A percentile compares a stretch with the other conserved stretches of the same genome.
phyloP scores from a whole-genome alignment of 2,329 filamentous ascomycete species.

The Falciphora oryzae region DNA sequence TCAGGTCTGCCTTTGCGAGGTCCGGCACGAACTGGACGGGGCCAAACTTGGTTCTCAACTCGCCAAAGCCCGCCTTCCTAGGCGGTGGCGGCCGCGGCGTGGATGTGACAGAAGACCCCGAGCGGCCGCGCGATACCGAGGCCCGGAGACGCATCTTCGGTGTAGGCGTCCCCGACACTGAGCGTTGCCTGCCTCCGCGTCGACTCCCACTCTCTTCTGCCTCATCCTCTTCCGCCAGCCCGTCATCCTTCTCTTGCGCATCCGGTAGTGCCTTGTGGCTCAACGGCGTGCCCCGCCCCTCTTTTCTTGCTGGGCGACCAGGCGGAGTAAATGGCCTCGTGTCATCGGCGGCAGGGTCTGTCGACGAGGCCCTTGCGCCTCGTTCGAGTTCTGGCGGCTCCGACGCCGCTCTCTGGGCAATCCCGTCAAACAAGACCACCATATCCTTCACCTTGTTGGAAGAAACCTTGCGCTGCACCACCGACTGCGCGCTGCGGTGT shows the following conservation, averaged over 20 bases:
- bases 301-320: too few relatives aligned
- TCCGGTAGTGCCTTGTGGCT: too few relatives aligned
- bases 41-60: constrained; percentile 25
- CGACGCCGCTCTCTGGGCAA: constrained; percentile 6
- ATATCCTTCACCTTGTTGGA: constrained; percentile 41
- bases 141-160: constrained; percentile 11
- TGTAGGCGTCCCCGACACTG: constrained; percentile 10
- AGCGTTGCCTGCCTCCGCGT: neutral
- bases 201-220: neutral
- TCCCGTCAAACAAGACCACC: constrained; percentile 44
- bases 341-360: too few relatives aligned
- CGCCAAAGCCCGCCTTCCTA: constrained; percentile 11
- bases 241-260: too few relatives aligned
- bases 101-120: neutral
- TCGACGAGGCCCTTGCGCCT: too few relatives aligned
- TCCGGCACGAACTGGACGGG: constrained; percentile 11
- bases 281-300: too few relatives aligned
- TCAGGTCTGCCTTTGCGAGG: constrained; percentile 8
- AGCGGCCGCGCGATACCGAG: neutral
- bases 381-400: constrained; percentile 12
- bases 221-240: neutral
- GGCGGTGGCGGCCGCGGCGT: neutral
- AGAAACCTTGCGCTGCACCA: constrained; percentile 27
- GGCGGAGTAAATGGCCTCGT: too few relatives aligned
- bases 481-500: constrained; percentile 19